Evolutionary conservation across 2,329 filamentous ascomycete species (phyloP).

Genomic region (Microcera coccophila): DNA sequence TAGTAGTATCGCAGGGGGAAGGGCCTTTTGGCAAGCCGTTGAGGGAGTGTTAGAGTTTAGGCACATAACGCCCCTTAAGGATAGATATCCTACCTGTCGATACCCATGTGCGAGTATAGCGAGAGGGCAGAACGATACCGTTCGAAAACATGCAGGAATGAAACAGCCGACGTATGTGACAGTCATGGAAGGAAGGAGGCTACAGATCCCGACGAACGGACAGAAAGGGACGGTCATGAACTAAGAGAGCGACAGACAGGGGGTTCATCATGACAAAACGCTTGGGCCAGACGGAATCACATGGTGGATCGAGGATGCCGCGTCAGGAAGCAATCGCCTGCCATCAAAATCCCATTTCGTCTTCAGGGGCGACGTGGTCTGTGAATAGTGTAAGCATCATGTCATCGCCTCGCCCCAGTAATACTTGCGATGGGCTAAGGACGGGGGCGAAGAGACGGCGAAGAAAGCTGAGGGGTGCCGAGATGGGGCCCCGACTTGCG

Average conservation of each 20-base stretch:
- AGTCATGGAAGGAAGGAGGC: not conserved
- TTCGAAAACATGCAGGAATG: not conserved
- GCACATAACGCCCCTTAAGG: not conserved
- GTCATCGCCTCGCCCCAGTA: not conserved
- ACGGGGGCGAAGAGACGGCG: not conserved
- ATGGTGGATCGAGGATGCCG: not conserved
- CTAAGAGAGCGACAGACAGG: slow-evolving; percentile 12
- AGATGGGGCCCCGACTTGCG: not conserved
- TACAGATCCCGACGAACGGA: not conserved
- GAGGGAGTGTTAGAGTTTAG: not conserved
- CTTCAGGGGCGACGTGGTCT: not conserved
- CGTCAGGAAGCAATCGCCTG: not conserved
- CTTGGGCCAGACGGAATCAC: slow-evolving; percentile 18
- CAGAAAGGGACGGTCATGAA: not conserved
- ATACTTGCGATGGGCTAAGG: not conserved
- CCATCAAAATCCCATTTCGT: not conserved
- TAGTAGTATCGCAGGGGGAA: not conserved
- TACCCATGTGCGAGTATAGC: slow-evolving; percentile 1
- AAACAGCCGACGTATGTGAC: not conserved
- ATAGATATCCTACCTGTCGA: not conserved
- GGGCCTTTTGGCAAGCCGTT: not conserved
- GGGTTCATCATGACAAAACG: slow-evolving; percentile 24
- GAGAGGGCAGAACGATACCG: not conserved
- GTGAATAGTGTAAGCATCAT: not conserved
- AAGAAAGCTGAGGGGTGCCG: not conserved